Evolutionary conservation across 1,139 yeast species (phyloP), one percentile per base, ranked within the genome.

Genomic region (Pneumocystis wakefieldiae): DNA sequence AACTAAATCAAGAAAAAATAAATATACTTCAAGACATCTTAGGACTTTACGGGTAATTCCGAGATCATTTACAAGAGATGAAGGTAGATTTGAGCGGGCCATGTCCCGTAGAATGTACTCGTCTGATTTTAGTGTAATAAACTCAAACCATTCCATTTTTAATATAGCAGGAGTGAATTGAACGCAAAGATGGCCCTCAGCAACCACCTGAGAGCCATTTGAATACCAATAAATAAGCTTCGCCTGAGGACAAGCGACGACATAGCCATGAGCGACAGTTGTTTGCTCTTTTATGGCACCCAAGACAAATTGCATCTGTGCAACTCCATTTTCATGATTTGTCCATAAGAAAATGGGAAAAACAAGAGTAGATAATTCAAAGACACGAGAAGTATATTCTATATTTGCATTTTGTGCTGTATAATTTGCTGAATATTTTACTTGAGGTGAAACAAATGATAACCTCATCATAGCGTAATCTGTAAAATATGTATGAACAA

Each of bases 291-390:
- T 53, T 8, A 62, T 39, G n/a, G 55, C 35, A 8, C 61, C 63
- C 24, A 62, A 37, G 10, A 62, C 29, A 67, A 80, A 81, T 61
- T 81, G 76, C 2, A 80, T 76, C 29, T 57, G 59, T 19, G 42
- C 2, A 29, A 57, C 42, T 5, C 59, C 59, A 19, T 36, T 57
- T 57, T 57, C 38, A 29, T 57, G 28, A 24, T 57, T 57, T 39
- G 42, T 57, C 41, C 41, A 39, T 5, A 57, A 57, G 24, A 37
- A 57, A 14, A 37, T 37, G 1, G 59, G 59, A 12, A 57, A 57
- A 10, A 28, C 19, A 6, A 37, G 28, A 15, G 24, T 28, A 5
- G 59, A 36, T 10, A 57, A 17, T 57, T 57, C 59, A 37, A 57
- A 37, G 3, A 37, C 42, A 7, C 42, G 41, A 3, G 59, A 10